A percentile compares a stretch with the other conserved stretches of the same genome.
These are phyloP conservation scores for Taphrina deformans DNA, from an alignment of 1,139 yeast genomes.

Conservation along the genomic window DNA sequence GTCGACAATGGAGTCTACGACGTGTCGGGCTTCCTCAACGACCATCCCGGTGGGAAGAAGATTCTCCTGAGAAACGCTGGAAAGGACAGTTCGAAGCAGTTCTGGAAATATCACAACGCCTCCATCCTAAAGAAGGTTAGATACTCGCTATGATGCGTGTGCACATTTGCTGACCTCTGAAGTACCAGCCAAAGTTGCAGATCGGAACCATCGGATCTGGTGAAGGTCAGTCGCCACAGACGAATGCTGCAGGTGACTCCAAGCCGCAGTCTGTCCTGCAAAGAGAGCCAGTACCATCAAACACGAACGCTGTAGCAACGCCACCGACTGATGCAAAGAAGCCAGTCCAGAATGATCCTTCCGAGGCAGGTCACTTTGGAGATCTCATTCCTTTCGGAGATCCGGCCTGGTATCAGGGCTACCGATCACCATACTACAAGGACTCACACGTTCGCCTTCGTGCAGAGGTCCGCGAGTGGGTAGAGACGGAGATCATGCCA, in stretches of 20 bases:
- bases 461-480: conserved; percentile 49
- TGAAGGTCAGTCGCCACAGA: conserved; percentile 12
- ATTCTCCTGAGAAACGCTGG: conserved; percentile 81
- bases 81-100: conserved; percentile 79
- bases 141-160: neutral
- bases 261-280: conserved; percentile 13
- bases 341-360: conserved; percentile 24
- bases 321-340: neutral
- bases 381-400: conserved; percentile 52
- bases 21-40: conserved; percentile 72
- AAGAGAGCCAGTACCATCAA: conserved; percentile 17
- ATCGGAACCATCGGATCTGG: conserved; percentile 44
- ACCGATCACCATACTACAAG: conserved; percentile 47
- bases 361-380: conserved; percentile 43
- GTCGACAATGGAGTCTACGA: conserved; percentile 59
- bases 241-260: conserved; percentile 10
- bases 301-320: conserved; percentile 18
- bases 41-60: conserved; percentile 70
- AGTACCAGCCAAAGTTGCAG: conserved; percentile 47
- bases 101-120: conserved; percentile 54
- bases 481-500: conserved; percentile 48
- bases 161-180: neutral
- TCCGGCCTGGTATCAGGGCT: conserved; percentile 51
- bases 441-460: conserved; percentile 49
- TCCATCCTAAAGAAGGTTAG: conserved; percentile 46